Evolutionary conservation across 2,329 filamentous ascomycete genomes (phyloP).

Genomic region (Tympanopsis confertula): DNA sequence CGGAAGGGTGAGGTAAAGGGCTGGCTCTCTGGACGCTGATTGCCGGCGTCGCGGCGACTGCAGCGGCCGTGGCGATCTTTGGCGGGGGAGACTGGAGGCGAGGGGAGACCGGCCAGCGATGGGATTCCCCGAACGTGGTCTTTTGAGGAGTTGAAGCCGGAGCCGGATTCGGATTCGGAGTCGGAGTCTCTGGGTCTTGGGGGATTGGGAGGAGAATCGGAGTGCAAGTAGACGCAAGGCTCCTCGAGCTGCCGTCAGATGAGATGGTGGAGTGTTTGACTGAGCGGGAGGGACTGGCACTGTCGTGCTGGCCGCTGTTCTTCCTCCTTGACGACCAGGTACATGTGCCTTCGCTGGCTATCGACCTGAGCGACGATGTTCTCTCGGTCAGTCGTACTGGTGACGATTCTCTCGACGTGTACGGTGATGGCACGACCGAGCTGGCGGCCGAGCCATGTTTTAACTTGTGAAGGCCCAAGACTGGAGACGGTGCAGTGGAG

Average conservation of each 20-base stretch:
- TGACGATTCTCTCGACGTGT: slow-evolving; percentile 32
- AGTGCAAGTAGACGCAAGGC: slow-evolving; percentile 56
- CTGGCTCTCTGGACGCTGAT: slow-evolving; percentile 41
- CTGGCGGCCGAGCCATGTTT: slow-evolving; percentile 23
- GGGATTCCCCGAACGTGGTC: slow-evolving; percentile 42
- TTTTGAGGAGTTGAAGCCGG: slow-evolving; percentile 30
- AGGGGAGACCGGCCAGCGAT: slow-evolving; percentile 68
- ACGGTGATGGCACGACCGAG: slow-evolving; percentile 22
- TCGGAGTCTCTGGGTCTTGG: slow-evolving; percentile 49
- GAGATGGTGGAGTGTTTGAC: slow-evolving; percentile 40
- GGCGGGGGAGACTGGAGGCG: slow-evolving; percentile 69
- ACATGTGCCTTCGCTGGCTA: slow-evolving; percentile 18
- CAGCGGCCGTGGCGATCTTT: slow-evolving; percentile 28
- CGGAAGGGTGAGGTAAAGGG: slow-evolving; percentile 30
- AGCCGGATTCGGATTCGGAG: slow-evolving; percentile 54
- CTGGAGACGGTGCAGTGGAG: too few species aligned
- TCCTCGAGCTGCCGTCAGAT: slow-evolving; percentile 51
- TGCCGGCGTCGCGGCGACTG: slow-evolving; percentile 29
- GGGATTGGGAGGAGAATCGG: slow-evolving; percentile 51
- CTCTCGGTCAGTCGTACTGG: slow-evolving; percentile 26
- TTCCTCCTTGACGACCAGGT: slow-evolving; percentile 53
- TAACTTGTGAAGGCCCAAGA: too few species aligned
- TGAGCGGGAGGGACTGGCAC: slow-evolving; percentile 46
- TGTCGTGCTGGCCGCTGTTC: slow-evolving; percentile 47
- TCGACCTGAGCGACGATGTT: slow-evolving; percentile 16